A percentile compares a stretch with the other conserved stretches of the same genome.
Conservation (phyloP, 2,329 filamentous ascomycete genomes). For the Coniochaeta hoffmannii region DNA sequence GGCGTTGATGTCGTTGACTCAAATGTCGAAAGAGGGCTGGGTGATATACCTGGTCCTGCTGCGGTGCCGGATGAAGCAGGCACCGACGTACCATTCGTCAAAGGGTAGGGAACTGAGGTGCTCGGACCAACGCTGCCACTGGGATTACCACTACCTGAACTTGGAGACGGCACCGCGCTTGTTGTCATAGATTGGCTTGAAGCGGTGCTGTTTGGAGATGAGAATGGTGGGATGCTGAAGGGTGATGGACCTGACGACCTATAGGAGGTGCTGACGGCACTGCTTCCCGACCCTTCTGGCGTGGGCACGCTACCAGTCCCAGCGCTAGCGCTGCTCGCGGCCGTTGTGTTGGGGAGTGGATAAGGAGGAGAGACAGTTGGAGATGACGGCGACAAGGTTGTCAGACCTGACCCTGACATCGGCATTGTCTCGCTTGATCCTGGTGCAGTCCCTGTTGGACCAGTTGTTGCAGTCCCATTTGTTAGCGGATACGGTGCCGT, state of each 20-base stretch:
- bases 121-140: neutral
- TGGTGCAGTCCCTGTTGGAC: constrained; percentile 5
- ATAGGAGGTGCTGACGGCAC: constrained; percentile 1
- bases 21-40: neutral
- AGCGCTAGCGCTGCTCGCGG: neutral
- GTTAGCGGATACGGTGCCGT: constrained; percentile 6
- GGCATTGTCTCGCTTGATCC: neutral
- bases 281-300: neutral
- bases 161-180: no score
- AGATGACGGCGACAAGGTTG: constrained; percentile 5
- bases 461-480: constrained; percentile 3
- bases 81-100: constrained; percentile 6
- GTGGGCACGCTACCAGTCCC: neutral
- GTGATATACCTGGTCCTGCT: neutral
- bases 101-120: constrained; percentile 11
- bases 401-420: neutral
- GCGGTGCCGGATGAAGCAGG: constrained; percentile 3
- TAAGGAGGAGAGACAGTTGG: constrained; percentile 5
- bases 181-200: neutral
- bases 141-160: no score
- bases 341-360: constrained; percentile 6
- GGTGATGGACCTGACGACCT: neutral
- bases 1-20: neutral
- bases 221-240: neutral
- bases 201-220: constrained; percentile 2